Conservation (phyloP, 352 stramenopile species). For the Phytophthora parvispora region DNA sequence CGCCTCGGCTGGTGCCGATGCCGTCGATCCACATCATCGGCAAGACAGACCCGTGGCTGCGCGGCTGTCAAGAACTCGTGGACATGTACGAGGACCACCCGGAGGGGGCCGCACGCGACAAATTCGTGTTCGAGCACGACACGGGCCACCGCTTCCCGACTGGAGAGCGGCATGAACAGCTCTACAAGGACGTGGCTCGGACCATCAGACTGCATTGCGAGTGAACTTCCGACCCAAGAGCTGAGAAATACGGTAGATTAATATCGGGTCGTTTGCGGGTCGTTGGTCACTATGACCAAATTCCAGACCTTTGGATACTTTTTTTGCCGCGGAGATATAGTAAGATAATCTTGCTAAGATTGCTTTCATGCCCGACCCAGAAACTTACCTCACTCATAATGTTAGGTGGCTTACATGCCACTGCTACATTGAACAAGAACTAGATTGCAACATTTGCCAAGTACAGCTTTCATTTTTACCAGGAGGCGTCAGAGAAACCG, state of each 20-base stretch:
- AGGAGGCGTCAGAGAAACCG: no score
- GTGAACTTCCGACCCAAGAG: background rate
- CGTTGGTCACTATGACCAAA: no score
- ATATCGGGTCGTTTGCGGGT: no score
- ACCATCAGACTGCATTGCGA: constrained; percentile 40
- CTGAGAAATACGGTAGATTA: background rate
- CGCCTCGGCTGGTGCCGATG: constrained; percentile 46
- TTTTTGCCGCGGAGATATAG: no score
- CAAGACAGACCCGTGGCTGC: constrained; percentile 61
- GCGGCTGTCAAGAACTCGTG: constrained; percentile 48
- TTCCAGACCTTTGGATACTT: no score
- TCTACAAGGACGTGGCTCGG: constrained; percentile 42
- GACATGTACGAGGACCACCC: constrained; percentile 49
- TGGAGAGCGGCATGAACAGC: constrained; percentile 34
- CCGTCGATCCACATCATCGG: constrained; percentile 76
- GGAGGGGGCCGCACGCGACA: constrained; percentile 19
- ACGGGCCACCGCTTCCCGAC: constrained; percentile 52
- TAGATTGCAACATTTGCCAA: no score
- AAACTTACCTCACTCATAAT: no score
- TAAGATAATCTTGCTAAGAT: no score
- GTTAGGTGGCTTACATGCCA: no score
- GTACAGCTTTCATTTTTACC: no score
- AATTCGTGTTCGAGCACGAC: constrained; percentile 56
- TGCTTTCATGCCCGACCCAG: no score
- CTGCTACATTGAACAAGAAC: no score